A percentile compares a stretch with the other conserved stretches of the same genome.
Evolutionary conservation across 768 basidiomycete genomes (phyloP).

Genomic region (Suillus spraguei): DNA sequence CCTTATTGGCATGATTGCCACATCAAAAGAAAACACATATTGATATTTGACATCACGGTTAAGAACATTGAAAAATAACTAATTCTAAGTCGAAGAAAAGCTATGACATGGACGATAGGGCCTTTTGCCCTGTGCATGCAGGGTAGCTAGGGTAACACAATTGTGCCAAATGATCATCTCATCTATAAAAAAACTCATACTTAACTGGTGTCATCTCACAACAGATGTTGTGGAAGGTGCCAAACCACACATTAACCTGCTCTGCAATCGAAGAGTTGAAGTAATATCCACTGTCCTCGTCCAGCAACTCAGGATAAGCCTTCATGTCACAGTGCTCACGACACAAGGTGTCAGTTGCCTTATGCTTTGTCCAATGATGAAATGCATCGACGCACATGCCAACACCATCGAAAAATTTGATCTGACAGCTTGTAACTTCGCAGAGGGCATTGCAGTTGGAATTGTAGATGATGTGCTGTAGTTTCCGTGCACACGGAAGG

Average conservation of each 20-base stretch:
- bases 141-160: not conserved
- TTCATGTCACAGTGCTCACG: conserved; percentile 22
- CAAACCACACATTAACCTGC: conserved; percentile 40
- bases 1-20: too few species aligned
- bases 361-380: conserved; percentile 34
- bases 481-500: not conserved
- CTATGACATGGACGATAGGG: too few species aligned
- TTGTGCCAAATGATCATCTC: conserved; percentile 37
- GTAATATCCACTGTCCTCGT: conserved; percentile 31
- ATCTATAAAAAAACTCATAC: conserved; percentile 39
- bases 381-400: conserved; percentile 39
- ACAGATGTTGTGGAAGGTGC: conserved; percentile 33
- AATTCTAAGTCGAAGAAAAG: too few species aligned
- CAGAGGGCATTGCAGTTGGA: conserved; percentile 15
- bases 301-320: conserved; percentile 33
- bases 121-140: not conserved
- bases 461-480: conserved; percentile 25
- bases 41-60: too few species aligned
- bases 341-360: not conserved
- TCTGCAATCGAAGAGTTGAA: conserved; percentile 41
- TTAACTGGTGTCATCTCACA: conserved; percentile 33
- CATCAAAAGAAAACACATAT: too few species aligned
- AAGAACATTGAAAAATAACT: too few species aligned
- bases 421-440: not conserved
- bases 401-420: conserved; percentile 19